Percentiles rank a stretch among this genome's conserved stretches.
These are phyloP conservation scores for Tricholoma sp. DNA, from an alignment of 768 basidiomycete genomes.

Conservation along the genomic window DNA sequence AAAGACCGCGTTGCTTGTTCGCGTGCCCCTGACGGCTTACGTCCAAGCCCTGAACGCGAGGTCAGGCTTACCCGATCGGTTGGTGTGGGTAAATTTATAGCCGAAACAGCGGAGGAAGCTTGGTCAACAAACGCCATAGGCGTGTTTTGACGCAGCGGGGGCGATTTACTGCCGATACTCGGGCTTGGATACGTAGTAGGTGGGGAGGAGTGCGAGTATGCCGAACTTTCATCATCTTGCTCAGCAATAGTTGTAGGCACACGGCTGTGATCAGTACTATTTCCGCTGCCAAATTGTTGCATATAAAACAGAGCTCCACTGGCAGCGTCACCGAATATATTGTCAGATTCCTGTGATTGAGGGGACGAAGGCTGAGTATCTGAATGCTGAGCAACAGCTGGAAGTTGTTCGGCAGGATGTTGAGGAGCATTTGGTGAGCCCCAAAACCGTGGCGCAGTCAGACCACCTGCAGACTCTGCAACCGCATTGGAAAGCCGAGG, in stretches of 20 bases:
- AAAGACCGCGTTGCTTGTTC: constrained; percentile 47
- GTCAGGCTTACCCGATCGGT: constrained; percentile 27
- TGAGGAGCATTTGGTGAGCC: constrained; percentile 17
- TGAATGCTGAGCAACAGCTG: neutral
- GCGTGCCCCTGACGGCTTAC: constrained; percentile 84
- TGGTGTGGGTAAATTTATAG: constrained; percentile 14
- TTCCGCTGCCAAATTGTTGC: constrained; percentile 43
- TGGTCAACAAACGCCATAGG: constrained; percentile 33
- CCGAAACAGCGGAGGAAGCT: constrained; percentile 8
- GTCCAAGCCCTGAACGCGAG: constrained; percentile 43
- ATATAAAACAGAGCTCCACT: constrained; percentile 62
- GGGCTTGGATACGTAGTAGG: constrained; percentile 4
- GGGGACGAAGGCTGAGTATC: constrained; percentile 4
- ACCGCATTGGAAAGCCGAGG: constrained; percentile 12
- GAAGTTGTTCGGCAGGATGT: constrained; percentile 10
- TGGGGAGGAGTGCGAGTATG: constrained; percentile 10
- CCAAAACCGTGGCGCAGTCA: constrained; percentile 6
- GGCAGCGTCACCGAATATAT: constrained; percentile 46
- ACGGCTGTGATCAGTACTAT: constrained; percentile 14
- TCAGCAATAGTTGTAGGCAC: constrained; percentile 42
- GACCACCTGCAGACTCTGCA: constrained; percentile 8
- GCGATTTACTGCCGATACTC: constrained; percentile 10
- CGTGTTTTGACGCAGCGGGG: constrained; percentile 28
- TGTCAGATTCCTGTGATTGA: constrained; percentile 17
- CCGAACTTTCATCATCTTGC: constrained; percentile 32